Evolutionary conservation across 2,329 filamentous ascomycete species (phyloP).

Genomic region (Paecilomyces sp.): DNA sequence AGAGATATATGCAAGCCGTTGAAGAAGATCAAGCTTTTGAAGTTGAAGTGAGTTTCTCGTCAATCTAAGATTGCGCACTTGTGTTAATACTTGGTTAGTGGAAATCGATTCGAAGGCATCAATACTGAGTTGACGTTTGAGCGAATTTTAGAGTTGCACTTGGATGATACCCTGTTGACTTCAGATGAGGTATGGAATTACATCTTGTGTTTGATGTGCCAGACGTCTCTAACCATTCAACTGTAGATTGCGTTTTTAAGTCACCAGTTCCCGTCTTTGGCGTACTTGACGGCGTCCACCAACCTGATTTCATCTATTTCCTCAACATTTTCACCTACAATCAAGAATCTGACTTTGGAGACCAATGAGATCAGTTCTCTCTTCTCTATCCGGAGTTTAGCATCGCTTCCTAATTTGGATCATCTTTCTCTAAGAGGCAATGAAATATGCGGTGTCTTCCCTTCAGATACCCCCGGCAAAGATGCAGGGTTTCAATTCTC

Average conservation of each 20-base stretch:
- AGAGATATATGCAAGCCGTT: constrained; percentile 65
- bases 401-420: constrained; percentile 44
- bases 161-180: constrained; percentile 60
- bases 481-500: constrained; percentile 45
- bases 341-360: constrained; percentile 44
- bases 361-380: constrained; percentile 36
- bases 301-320: constrained; percentile 28
- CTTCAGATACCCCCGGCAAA: constrained; percentile 22
- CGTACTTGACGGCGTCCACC: constrained; percentile 25
- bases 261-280: constrained; percentile 27
- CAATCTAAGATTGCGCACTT: constrained; percentile 3
- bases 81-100: constrained; percentile 43
- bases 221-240: constrained; percentile 2
- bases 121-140: constrained; percentile 37
- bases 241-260: constrained; percentile 27
- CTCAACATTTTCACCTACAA: constrained; percentile 20
- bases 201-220: neutral
- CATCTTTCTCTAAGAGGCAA: constrained; percentile 66
- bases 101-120: constrained; percentile 57
- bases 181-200: constrained; percentile 56
- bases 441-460: constrained; percentile 46
- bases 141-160: constrained; percentile 52
- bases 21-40: constrained; percentile 57
- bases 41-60: constrained; percentile 56
- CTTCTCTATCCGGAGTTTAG: constrained; percentile 40